Base-by-base conservation (phyloP, 305 asterid species). In the Solanum aculeatissimum region DNA sequence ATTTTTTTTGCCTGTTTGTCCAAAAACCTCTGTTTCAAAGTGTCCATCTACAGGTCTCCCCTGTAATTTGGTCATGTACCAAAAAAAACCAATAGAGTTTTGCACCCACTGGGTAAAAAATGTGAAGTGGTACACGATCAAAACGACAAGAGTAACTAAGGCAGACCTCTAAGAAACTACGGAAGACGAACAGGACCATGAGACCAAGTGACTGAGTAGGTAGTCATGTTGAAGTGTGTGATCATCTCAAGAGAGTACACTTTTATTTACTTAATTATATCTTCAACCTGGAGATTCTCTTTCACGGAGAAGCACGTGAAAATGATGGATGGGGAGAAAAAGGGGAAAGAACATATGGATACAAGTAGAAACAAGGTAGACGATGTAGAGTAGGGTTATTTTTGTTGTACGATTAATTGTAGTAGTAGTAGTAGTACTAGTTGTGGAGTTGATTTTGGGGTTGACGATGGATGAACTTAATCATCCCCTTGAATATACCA, bases 401-500 rank as follows among this genome's bases (percentile, higher is more conserved):
- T 83, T 14, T 38, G 68, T 72, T 69, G 51, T 58, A 62, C 53
- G 54, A 63, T 42, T 69, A 55, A 57, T 43, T 51, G 47, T 1
- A 70, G 69, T 6, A 70, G 42, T n/a, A 38, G 53, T 81, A 85
- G 32, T 54, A 51, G 60, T 82, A 84, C 29, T 62, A 38, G 80
- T 45, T 57, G 38, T 19, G n/a, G 25, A 80, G 23, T 51, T 74
- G 15, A 79, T 4, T 80, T 32, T 18, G 47, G 19, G 25, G 47
- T 77, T 25, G 63, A 77, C 2, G 4, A 18, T 18, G 6, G 27
- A 78, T 29, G 82, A 51, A 78, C 6, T 53, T 57, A 95, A 23
- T 95, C 97, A 58, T 95, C 98, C 86, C 94, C 97, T 65, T 93
- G 95, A 80, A 95, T 92, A 90, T 94, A 94, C 97, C 94, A 95